Percentiles rank a stretch among this genome's conserved stretches.
Conservation (phyloP, 164 flowering plant species). For the Magnolia kwangsiensis region DNA sequence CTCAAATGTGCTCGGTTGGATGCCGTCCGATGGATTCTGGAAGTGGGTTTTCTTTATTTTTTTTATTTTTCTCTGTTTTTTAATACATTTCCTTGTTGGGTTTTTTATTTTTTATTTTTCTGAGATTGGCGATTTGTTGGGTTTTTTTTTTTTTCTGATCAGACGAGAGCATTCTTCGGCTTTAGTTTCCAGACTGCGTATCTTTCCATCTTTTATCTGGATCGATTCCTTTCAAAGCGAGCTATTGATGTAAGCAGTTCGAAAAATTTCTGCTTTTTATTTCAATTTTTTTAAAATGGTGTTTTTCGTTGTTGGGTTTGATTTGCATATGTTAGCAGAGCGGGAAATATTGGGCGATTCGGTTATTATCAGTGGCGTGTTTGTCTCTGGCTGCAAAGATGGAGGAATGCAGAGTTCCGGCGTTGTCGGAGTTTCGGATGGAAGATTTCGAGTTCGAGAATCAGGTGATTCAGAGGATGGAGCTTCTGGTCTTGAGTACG, state of each 20-base stretch:
- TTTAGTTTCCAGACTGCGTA: slow-evolving; percentile 55
- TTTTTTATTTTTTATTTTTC: background rate
- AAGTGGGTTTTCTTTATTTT: slow-evolving; percentile 32
- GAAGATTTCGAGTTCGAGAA: slow-evolving; percentile 42
- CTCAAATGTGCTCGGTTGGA: slow-evolving; percentile 49
- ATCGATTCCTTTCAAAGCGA: slow-evolving; percentile 52
- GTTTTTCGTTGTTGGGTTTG: background rate
- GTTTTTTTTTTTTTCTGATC: slow-evolving; percentile 15
- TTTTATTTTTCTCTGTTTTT: background rate
- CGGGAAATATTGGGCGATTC: slow-evolving; percentile 54
- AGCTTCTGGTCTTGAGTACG: slow-evolving; percentile 55
- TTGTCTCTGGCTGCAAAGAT: slow-evolving; percentile 61
- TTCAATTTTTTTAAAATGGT: background rate
- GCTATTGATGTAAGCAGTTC: slow-evolving; percentile 44
- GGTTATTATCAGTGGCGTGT: slow-evolving; percentile 62
- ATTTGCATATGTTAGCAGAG: slow-evolving; percentile 21
- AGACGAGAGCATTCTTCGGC: slow-evolving; percentile 48
- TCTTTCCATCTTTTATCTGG: slow-evolving; percentile 53
- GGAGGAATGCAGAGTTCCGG: slow-evolving; percentile 56
- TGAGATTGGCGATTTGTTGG: background rate
- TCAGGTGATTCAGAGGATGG: slow-evolving; percentile 57
- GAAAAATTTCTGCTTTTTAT: background rate
- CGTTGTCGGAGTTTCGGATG: slow-evolving; percentile 35
- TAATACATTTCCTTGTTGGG: background rate
- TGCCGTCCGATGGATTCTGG: slow-evolving; percentile 60